Base-by-base conservation (phyloP, 768 basidiomycete species). In the Kwoniella dejecticola region DNA sequence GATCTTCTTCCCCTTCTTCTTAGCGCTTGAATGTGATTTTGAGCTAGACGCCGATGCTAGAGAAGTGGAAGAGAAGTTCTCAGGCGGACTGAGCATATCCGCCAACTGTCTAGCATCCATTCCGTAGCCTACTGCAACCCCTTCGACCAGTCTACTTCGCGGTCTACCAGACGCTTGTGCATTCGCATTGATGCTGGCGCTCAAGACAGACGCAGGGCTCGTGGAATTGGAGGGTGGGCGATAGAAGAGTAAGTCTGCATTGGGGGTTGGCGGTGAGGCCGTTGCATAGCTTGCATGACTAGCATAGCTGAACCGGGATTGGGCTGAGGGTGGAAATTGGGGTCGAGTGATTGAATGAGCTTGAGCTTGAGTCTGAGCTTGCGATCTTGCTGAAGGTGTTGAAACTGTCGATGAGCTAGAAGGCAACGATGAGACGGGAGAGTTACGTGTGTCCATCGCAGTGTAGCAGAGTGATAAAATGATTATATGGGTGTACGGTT, bases 61-160 rank as follows among this genome's bases (percentile, higher is more conserved):
- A 7, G 33, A 36, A 15, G 17, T 15, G 8, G 23, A 38, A 26
- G n/a, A 19, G 8, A 13, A 19, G 36, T 17, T 24, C 10, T 40
- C 36, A 11, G 46, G 46, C 1, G 56, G 56, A 57, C 24, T 47
- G 15, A 57, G 1, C 56, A 57, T 57, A 36, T 57, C 36, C 17
- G 45, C 56, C 19, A 57, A 57, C 11, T 24, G 31, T 42, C 30
- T 36, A 8, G 30, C 19, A 47, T 48, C 46, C 56, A 57, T 23
- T 19, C 46, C 56, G 24, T 46, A 47, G 3, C 45, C 56, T 24
- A 57, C 56, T 36, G 26, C 44, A 8, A 57, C 56, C 2, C 54
- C 54, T 5, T n/a, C 42, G 4, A 2, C 6, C 7, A 36, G 33
- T 23, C 0, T 46, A n/a, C n/a, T 45, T 31, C 15, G 15, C 15